Percentiles rank a stretch among this genome's conserved stretches.
These are phyloP conservation scores for Stellera chamaejasme DNA, from an alignment of 345 rosid species.

Conservation along the genomic window DNA sequence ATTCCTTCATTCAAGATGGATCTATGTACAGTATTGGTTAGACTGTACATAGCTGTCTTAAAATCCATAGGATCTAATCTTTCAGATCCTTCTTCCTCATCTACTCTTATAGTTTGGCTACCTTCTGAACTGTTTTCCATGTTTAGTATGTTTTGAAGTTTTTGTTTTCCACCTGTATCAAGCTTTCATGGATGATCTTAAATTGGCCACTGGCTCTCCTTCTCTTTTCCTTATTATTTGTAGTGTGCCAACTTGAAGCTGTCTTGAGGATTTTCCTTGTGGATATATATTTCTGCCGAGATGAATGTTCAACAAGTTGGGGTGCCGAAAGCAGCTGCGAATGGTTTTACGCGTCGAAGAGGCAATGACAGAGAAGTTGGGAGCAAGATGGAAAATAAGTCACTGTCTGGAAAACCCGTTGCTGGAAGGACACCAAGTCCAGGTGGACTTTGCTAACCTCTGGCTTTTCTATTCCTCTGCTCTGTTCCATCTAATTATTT, in stretches of 20 bases:
- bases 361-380: slow-evolving; percentile 48
- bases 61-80: no score
- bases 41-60: no score
- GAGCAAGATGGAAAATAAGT: slow-evolving; percentile 38
- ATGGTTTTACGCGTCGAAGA: slow-evolving; percentile 59
- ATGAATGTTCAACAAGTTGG: slow-evolving; percentile 47
- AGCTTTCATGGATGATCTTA: no score
- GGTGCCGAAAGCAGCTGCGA: slow-evolving; percentile 42
- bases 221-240: not conserved
- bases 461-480: slow-evolving; percentile 5
- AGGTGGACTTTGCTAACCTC: slow-evolving; percentile 27
- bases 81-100: no score
- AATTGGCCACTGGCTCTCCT: no score
- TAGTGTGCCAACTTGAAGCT: not conserved
- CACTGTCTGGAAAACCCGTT: slow-evolving; percentile 45
- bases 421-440: slow-evolving; percentile 32
- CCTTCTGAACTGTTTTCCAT: no score
- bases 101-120: no score
- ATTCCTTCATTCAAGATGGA: no score
- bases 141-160: no score
- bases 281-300: slow-evolving; percentile 16
- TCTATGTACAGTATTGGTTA: no score
- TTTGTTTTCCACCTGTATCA: no score
- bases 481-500: slow-evolving; percentile 12
- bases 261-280: slow-evolving; percentile 8